A percentile compares a stretch with the other conserved stretches of the same genome.
These are phyloP conservation scores for Madurella mycetomatis DNA, from an alignment of 2,329 filamentous ascomycete species.

Conservation along the genomic window DNA sequence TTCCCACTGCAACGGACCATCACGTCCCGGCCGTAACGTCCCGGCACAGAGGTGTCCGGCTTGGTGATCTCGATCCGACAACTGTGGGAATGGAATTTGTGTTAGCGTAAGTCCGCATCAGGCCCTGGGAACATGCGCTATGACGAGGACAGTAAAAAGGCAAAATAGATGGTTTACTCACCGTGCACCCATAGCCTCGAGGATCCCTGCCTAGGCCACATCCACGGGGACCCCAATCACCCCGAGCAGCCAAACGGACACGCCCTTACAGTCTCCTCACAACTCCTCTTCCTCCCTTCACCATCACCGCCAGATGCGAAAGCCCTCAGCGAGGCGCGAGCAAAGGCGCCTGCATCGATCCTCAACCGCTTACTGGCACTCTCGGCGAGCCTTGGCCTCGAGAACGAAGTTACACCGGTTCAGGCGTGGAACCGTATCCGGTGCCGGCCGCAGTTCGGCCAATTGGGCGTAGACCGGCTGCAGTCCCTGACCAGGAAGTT, in stretches of 20 bases:
- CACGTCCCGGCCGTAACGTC: too few relatives aligned
- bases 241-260: constrained; percentile 28
- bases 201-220: constrained; percentile 27
- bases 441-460: constrained; percentile 30
- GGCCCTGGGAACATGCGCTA: too few relatives aligned
- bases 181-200: constrained; percentile 25
- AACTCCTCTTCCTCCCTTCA: constrained; percentile 11
- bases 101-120: constrained; percentile 24
- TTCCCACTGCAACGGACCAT: too few relatives aligned
- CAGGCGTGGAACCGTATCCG: constrained; percentile 37
- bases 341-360: constrained; percentile 18
- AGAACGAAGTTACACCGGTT: constrained; percentile 37
- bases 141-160: too few relatives aligned
- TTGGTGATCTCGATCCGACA: constrained; percentile 25
- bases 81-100: constrained; percentile 33
- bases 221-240: constrained; percentile 26
- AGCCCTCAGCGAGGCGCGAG: constrained; percentile 6
- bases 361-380: constrained; percentile 26
- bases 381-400: constrained; percentile 26
- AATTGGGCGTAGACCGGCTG: constrained; percentile 28
- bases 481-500: constrained; percentile 28
- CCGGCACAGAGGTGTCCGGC: constrained; percentile 6
- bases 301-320: not conserved
- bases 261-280: constrained; percentile 26
- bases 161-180: not conserved